Conservation (phyloP, 441 rosid genomes). For the Macaranga tanarius region DNA sequence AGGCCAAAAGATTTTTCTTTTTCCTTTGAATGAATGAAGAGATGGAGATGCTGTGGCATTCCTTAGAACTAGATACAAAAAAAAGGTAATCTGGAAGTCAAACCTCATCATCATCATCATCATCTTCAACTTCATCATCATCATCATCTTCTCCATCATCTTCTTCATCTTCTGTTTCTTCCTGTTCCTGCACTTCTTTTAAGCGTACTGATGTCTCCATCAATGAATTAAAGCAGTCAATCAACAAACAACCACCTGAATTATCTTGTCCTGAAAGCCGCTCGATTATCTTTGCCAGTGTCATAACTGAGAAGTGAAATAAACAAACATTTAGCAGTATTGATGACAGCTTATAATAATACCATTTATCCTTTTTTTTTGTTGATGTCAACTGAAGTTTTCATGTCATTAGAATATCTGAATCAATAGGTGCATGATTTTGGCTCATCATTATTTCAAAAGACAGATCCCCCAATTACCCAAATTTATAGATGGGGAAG, state of each 20-base stretch:
- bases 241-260: conserved; percentile 38
- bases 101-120: conserved; percentile 58
- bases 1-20: background rate
- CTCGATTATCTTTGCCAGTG: conserved; percentile 61
- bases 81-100: conserved; percentile 15
- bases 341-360: background rate
- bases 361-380: background rate
- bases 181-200: conserved; percentile 58
- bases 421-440: background rate
- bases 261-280: conserved; percentile 49
- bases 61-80: background rate
- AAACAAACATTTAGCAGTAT: conserved; percentile 21
- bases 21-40: background rate
- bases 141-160: conserved; percentile 48
- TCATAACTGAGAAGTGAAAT: conserved; percentile 63
- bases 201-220: conserved; percentile 54
- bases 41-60: conserved; percentile 1
- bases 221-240: conserved; percentile 56
- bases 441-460: background rate
- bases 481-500: conserved; percentile 7
- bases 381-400: background rate
- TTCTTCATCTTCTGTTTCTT: conserved; percentile 53
- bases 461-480: background rate
- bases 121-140: conserved; percentile 47
- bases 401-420: background rate